phyloP scores from a whole-genome alignment of 306 rosid species.

The Vicia faba region DNA sequence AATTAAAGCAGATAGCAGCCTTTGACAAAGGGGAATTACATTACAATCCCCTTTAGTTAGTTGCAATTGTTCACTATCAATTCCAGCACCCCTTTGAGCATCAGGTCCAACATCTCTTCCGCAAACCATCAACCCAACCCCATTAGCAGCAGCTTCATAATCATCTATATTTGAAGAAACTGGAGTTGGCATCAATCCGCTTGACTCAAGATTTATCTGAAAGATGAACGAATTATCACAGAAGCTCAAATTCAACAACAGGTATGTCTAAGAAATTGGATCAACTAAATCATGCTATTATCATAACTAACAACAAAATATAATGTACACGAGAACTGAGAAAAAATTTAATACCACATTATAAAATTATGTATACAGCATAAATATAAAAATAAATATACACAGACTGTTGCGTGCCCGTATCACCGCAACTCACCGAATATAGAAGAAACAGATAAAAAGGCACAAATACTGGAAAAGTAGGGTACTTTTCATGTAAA shows the following conservation, averaged over 20 bases:
- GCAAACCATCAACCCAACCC: slow-evolving; percentile 45
- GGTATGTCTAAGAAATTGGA: slow-evolving; percentile 18
- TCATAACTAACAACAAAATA: slow-evolving; percentile 11
- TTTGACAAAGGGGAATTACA: slow-evolving; percentile 75
- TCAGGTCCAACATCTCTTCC: slow-evolving; percentile 45
- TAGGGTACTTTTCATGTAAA: no score
- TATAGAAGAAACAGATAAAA: no score
- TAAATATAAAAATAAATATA: background rate
- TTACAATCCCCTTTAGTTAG: slow-evolving; percentile 52
- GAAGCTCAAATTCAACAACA: slow-evolving; percentile 25
- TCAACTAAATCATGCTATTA: slow-evolving; percentile 15
- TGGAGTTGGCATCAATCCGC: slow-evolving; percentile 46
- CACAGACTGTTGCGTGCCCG: no score
- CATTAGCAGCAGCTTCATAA: slow-evolving; percentile 49
- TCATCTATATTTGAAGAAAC: slow-evolving; percentile 54
- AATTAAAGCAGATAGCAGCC: slow-evolving; percentile 77
- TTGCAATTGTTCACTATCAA: slow-evolving; percentile 48
- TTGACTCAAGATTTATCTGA: slow-evolving; percentile 64
- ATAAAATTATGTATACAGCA: background rate
- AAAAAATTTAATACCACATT: background rate
- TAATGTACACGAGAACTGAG: slow-evolving; percentile 19
- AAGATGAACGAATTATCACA: slow-evolving; percentile 31
- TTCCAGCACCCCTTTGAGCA: slow-evolving; percentile 48
- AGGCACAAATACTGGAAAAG: no score
- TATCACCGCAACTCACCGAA: no score